These are phyloP conservation scores for Russula foetens DNA, from an alignment of 768 basidiomycete species.

Conservation along the genomic window DNA sequence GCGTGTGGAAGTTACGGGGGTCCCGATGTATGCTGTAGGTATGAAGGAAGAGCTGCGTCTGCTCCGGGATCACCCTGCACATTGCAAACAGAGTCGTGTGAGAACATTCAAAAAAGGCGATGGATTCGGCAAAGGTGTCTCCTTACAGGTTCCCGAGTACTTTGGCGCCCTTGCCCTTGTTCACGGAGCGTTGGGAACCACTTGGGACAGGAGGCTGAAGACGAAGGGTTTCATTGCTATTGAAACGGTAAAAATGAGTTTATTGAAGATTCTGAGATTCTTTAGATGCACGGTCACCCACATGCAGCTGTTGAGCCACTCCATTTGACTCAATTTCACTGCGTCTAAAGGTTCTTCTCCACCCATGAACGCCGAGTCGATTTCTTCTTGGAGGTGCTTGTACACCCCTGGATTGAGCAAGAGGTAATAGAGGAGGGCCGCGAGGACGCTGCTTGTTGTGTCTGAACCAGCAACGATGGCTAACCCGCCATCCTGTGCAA, in stretches of 20 bases:
- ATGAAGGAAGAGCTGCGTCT: slow-evolving; percentile 8
- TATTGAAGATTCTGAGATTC: neutral
- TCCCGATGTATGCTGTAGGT: slow-evolving; percentile 16
- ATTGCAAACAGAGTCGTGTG: neutral
- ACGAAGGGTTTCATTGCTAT: slow-evolving; percentile 44
- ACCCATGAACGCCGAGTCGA: slow-evolving; percentile 1
- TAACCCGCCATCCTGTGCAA: slow-evolving; percentile 31
- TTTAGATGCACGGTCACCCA: neutral
- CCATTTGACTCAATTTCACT: slow-evolving; percentile 2
- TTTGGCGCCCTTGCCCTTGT: slow-evolving; percentile 29
- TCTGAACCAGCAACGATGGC: slow-evolving; percentile 38
- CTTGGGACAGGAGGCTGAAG: slow-evolving; percentile 42
- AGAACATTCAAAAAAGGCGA: neutral
- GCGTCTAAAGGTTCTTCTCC: slow-evolving; percentile 13
- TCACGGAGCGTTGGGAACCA: slow-evolving; percentile 37
- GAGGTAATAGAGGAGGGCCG: slow-evolving; percentile 30
- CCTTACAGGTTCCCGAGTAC: slow-evolving; percentile 2
- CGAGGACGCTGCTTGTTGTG: slow-evolving; percentile 31
- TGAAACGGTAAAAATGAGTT: neutral
- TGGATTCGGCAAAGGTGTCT: neutral
- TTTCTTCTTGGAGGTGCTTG: slow-evolving; percentile 4
- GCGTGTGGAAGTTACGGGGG: slow-evolving; percentile 3
- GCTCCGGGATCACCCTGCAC: slow-evolving; percentile 7
- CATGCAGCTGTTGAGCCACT: slow-evolving; percentile 14
- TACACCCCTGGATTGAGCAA: slow-evolving; percentile 25